These are phyloP conservation scores for Populus nigra DNA, from an alignment of 345 rosid genomes.

Conservation along the genomic window DNA sequence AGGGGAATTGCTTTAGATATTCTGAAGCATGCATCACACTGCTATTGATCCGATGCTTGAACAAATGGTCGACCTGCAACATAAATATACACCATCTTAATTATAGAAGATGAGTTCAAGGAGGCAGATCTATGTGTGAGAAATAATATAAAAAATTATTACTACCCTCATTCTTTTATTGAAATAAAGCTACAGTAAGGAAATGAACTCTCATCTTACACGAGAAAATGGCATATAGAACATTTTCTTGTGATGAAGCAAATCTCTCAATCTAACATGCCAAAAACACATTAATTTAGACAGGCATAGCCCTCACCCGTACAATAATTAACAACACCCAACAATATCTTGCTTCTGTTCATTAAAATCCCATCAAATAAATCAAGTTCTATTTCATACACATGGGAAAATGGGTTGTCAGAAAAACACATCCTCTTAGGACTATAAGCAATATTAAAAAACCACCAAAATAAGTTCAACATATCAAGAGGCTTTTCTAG, in stretches of 20 bases:
- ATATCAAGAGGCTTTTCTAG: neutral
- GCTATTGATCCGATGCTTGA: slow-evolving; percentile 93
- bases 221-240: neutral
- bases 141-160: neutral
- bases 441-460: neutral
- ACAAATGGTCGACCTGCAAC: slow-evolving; percentile 91
- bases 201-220: neutral
- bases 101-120: neutral
- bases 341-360: neutral
- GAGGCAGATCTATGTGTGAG: neutral
- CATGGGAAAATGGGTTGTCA: neutral
- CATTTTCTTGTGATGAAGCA: neutral
- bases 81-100: neutral
- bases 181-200: neutral
- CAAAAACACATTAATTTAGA: neutral
- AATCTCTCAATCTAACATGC: neutral
- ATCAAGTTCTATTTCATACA: neutral
- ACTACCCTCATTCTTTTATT: neutral
- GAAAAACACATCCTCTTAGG: neutral
- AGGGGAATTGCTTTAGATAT: slow-evolving; percentile 86
- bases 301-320: neutral
- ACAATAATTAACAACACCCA: neutral
- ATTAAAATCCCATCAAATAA: neutral
- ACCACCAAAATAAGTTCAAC: neutral
- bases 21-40: slow-evolving; percentile 80